Percentiles rank a stretch among this genome's conserved stretches.
Conservation (phyloP, 306 rosid species). For the Prunus fruticosa region DNA sequence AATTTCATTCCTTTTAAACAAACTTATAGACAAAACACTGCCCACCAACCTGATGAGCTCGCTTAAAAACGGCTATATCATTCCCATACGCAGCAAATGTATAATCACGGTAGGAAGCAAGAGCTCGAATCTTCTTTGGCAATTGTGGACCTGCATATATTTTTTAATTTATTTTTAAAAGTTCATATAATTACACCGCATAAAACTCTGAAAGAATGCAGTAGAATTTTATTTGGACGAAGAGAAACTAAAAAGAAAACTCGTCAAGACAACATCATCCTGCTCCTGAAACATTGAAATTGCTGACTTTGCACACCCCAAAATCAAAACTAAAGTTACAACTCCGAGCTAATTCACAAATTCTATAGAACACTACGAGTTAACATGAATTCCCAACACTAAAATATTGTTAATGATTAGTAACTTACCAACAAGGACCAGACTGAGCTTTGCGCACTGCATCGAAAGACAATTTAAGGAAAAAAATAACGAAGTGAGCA, state of each 20-base stretch:
- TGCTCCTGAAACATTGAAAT: neutral
- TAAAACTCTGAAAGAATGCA: neutral
- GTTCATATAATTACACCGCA: neutral
- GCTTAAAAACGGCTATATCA: slow-evolving; percentile 67
- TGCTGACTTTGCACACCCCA: neutral
- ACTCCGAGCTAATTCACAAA: neutral
- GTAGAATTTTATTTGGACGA: no score
- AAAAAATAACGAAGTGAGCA: neutral
- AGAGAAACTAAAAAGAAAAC: neutral
- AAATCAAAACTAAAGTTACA: neutral
- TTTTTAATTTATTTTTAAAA: neutral
- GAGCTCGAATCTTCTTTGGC: slow-evolving; percentile 83
- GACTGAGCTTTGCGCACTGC: slow-evolving; percentile 84
- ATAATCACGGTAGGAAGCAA: slow-evolving; percentile 76
- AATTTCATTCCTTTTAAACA: neutral
- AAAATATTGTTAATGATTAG: no score
- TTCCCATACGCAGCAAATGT: slow-evolving; percentile 76
- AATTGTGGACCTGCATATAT: slow-evolving; percentile 65
- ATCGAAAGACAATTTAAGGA: neutral
- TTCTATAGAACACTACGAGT: neutral
- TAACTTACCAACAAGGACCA: slow-evolving; percentile 65
- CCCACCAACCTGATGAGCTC: slow-evolving; percentile 70
- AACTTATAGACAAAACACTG: neutral
- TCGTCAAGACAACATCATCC: neutral
- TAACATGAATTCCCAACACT: neutral